Base-by-base conservation (phyloP, 129 eudicot species). In the Saposhnikovia divaricata region DNA sequence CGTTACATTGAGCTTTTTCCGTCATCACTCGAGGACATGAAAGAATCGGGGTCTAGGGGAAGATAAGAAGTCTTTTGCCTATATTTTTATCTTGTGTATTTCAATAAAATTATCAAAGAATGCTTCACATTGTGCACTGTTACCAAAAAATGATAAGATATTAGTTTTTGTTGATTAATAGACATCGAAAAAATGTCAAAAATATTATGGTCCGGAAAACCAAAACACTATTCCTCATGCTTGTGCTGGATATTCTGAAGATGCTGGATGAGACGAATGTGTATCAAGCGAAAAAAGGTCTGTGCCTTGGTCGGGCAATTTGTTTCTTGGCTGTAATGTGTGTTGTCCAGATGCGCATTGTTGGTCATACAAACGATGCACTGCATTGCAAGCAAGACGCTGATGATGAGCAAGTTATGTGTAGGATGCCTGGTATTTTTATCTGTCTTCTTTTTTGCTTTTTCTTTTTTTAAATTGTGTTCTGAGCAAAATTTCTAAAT, bases 1-100 rank as follows among this genome's bases (percentile, higher is more conserved):
- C 98, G 98, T 47, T 95, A 95, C 81, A 86, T 95, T 7, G 98
- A 95, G 82, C 89, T 95, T 21, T 95, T 95, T 77, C 82, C 83
- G 59, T 92, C 98, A 10, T 88, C 98, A 10, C 81, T 59, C 23
- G 93, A 92, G 40, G 98, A 95, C 72, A 47, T 95, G 82, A 87
- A 82, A 40, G 97, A 95, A 46, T 90, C 96, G 2, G 86, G 87
- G 76, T 80, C 92, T n/a, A 91, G 89, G 87, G 89, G 89, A 23
- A 84, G 88, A 69, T 88, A 81, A 81, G n/a, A 65, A 25, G 34
- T 48, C n/a, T 42, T 47, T n/a, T 61, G 19, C 16, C 48, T 68
- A 25, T 55, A 2, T 42, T n/a, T 28, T 38, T 34, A 34, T 43
- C 47, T 37, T n/a, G 9, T 68, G 73, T 31, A 15, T 31, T 68